Conservation (phyloP, 352 stramenopile species). For the Globisporangium carolinianum region DNA sequence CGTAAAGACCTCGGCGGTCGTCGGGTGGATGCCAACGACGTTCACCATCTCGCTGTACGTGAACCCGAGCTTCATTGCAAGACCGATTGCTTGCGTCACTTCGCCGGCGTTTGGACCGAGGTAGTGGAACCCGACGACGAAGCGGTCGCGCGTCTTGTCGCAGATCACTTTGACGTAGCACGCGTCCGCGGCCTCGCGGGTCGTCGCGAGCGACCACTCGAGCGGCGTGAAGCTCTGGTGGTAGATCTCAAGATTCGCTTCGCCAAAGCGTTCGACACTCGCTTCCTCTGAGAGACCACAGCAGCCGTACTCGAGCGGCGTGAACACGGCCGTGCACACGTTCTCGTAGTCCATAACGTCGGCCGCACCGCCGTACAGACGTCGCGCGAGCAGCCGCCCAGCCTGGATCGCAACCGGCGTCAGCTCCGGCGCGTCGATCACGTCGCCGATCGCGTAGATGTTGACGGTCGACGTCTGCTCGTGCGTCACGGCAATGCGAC, state of each 20-base stretch:
- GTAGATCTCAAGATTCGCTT: constrained; percentile 93
- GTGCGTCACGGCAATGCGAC: constrained; percentile 87
- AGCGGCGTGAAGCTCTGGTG: constrained; percentile 95
- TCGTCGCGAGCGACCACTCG: constrained; percentile 88
- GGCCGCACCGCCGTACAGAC: constrained; percentile 83
- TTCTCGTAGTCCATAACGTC: constrained; percentile 93
- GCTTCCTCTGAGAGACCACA: constrained; percentile 96
- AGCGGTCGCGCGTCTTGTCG: constrained; percentile 79
- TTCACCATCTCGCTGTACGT: constrained; percentile 91
- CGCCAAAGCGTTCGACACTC: constrained; percentile 83
- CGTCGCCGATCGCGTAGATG: constrained; percentile 97
- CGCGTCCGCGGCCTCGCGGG: constrained; percentile 50
- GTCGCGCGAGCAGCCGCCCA: constrained; percentile 85
- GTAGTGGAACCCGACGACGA: constrained; percentile 97
- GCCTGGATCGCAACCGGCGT: constrained; percentile 98
- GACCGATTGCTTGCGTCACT: constrained; percentile 90
- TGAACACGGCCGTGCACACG: constrained; percentile 92
- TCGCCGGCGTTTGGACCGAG: constrained; percentile 97
- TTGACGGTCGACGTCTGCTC: constrained; percentile 94
- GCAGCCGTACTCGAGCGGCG: constrained; percentile 96
- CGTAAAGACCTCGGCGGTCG: constrained; percentile 93
- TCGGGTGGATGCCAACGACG: constrained; percentile 96
- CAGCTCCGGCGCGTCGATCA: constrained; percentile 95
- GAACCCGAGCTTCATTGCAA: constrained; percentile 93
- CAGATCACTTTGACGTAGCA: constrained; percentile 96